Conservation (phyloP, 2,329 filamentous ascomycete genomes). For the Pseudocercospora vitis region DNA sequence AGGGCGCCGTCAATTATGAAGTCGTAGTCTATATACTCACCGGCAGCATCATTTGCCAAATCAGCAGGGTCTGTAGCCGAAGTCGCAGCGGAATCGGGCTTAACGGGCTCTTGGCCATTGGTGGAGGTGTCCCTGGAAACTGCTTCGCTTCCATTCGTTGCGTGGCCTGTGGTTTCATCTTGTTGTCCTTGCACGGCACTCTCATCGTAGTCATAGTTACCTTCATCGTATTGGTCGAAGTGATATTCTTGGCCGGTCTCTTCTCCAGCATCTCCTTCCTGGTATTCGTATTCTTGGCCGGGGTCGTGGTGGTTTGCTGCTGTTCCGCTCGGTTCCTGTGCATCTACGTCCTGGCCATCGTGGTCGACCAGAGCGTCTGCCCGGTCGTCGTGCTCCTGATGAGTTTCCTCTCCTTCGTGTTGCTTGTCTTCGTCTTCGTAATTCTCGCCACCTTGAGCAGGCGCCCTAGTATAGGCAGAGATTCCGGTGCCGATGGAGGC, state of each 20-base stretch:
- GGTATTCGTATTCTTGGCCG: slow-evolving; percentile 11
- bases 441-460: slow-evolving; percentile 23
- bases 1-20: slow-evolving; percentile 31
- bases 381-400: too few species aligned
- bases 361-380: too few species aligned
- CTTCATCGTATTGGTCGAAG: slow-evolving; percentile 14
- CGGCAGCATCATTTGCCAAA: slow-evolving; percentile 25
- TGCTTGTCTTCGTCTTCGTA: slow-evolving; percentile 20
- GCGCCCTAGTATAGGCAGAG: slow-evolving; percentile 45
- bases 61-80: slow-evolving; percentile 30
- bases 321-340: slow-evolving; percentile 13
- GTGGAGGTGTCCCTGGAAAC: slow-evolving; percentile 6
- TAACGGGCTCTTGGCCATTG: slow-evolving; percentile 10
- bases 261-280: slow-evolving; percentile 13
- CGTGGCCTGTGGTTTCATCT: slow-evolving; percentile 1
- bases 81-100: slow-evolving; percentile 28
- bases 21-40: slow-evolving; percentile 32
- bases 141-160: slow-evolving; percentile 5
- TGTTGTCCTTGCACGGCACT: slow-evolving; percentile 6
- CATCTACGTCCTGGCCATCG: slow-evolving; percentile 4
- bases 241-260: slow-evolving; percentile 14
- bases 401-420: slow-evolving; percentile 13
- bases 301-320: slow-evolving; percentile 21
- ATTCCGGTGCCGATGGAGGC: slow-evolving; percentile 60
- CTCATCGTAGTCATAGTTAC: slow-evolving; percentile 15